phyloP scores from a whole-genome alignment of 768 basidiomycete species.

The Saitozyma sp. region DNA sequence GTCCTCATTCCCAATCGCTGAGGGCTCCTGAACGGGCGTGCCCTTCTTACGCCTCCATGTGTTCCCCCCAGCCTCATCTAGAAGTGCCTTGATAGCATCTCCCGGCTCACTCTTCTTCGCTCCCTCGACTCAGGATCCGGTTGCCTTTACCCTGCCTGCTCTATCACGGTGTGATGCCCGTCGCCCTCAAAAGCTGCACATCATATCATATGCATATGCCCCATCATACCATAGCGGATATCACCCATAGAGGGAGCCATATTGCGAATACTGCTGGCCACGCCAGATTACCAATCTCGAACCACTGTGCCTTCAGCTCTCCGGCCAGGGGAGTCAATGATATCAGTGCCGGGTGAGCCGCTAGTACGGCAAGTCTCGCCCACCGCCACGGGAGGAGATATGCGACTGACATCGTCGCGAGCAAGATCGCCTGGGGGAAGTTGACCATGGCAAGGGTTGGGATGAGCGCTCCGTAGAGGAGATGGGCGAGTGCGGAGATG shows the following conservation, averaged over 20 bases:
- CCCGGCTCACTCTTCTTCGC: no score
- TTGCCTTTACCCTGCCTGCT: no score
- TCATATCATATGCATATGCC: background rate
- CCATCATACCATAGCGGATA: slow-evolving; percentile 16
- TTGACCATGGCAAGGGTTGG: slow-evolving; percentile 85
- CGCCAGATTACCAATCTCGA: slow-evolving; percentile 27
- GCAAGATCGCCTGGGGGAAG: slow-evolving; percentile 78
- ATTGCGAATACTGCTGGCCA: slow-evolving; percentile 33
- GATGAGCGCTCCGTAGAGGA: slow-evolving; percentile 80
- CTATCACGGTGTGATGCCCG: no score
- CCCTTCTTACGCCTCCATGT: no score
- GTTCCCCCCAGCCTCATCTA: no score
- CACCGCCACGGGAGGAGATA: slow-evolving; percentile 19
- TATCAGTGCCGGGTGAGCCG: slow-evolving; percentile 4
- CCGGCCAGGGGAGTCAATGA: background rate
- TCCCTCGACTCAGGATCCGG: no score
- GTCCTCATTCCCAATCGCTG: no score
- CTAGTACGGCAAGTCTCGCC: slow-evolving; percentile 12
- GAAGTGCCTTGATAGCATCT: no score
- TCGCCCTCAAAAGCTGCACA: slow-evolving; percentile 1
- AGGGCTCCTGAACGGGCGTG: no score
- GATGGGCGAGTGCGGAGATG: slow-evolving; percentile 65
- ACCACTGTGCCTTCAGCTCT: slow-evolving; percentile 25
- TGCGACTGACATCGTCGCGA: slow-evolving; percentile 58
- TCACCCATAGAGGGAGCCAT: slow-evolving; percentile 34